Evolutionary conservation across 2,329 filamentous ascomycete species (phyloP), one percentile per base, ranked within the genome.

Genomic region (Calycina herbarum): DNA sequence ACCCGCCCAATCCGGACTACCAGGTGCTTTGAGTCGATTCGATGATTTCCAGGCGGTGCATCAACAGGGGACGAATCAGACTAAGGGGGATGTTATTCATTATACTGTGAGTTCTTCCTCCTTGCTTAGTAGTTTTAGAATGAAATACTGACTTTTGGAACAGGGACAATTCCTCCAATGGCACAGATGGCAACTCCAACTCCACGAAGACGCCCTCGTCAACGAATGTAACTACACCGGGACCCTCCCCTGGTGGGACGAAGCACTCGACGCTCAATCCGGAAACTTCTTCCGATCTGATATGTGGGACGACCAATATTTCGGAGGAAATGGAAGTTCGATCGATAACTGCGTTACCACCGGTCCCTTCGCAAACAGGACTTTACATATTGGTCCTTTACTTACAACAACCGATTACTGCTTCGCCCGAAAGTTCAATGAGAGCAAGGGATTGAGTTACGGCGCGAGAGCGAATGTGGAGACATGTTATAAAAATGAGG

Each of bases 21-120:
- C 64, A 27, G 66, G 64, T 17, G 62, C 76, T 5, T 59, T 66
- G 54, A 77, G 68, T 66, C 72, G 77, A 35, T 80, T 77, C 64
- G 78, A 79, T 27, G 78, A 79, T 64, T 72, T 80, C 27, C 74
- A 78, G 59, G 76, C 76, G 57, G 76, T 77, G 2, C 78, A 80
- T 71, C 76, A 77, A 63, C 71, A 73, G 57, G 72, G 76, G 63
- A 77, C 76, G 3, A 66, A 68, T n/a, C 48, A 51, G 13, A 75
- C 77, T 40, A 76, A 78, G 70, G 76, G 63, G n/a, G 66, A 67
- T 35, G 57, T 63, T 8, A 67, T 65, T 20, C 66, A 67, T 45
- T 65, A 65, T 57, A 63, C 61, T 2, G 63, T 63, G 31, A 13
- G 57, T 29, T 5, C 5, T 29, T 72, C 67, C 27, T 20, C 1